Evolutionary conservation across 2,329 filamentous ascomycete species (phyloP).

Genomic region (Grosmannia penicillata): DNA sequence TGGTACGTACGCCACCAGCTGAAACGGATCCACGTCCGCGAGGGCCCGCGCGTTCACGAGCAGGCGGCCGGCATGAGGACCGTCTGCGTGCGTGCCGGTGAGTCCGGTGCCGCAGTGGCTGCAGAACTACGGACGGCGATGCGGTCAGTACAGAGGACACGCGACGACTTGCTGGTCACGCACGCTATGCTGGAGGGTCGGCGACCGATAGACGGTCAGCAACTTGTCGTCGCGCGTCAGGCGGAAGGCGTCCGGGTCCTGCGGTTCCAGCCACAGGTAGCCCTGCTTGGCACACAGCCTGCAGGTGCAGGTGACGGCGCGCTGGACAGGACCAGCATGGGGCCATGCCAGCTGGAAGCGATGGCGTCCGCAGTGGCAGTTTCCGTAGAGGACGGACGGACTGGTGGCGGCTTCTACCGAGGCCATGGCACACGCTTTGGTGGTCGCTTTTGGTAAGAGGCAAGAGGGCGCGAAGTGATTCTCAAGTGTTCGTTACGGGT

Average conservation of each 20-base stretch:
- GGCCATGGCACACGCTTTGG: too few relatives aligned
- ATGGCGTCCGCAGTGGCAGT: slow-evolving; percentile 8
- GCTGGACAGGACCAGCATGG: neutral
- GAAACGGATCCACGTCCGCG: slow-evolving; percentile 2
- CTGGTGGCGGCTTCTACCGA: too few relatives aligned
- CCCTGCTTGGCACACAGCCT: slow-evolving; percentile 4
- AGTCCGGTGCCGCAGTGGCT: slow-evolving; percentile 4
- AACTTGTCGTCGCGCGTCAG: neutral
- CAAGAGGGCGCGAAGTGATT: too few relatives aligned
- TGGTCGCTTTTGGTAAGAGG: too few relatives aligned
- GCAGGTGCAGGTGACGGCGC: neutral
- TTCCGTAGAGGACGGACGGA: too few relatives aligned
- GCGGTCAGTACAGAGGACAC: neutral
- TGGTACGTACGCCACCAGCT: neutral
- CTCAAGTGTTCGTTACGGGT: too few relatives aligned
- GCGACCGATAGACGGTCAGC: neutral
- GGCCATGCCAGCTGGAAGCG: slow-evolving; percentile 4
- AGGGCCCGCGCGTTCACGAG: slow-evolving; percentile 4
- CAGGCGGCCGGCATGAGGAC: neutral
- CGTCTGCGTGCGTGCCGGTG: neutral
- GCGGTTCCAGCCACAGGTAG: slow-evolving; percentile 1
- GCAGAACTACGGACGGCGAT: slow-evolving; percentile 2
- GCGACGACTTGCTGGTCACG: neutral
- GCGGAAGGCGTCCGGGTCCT: neutral
- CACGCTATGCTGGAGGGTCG: neutral